Base-by-base conservation (phyloP, 768 basidiomycete genomes). In the Pleurotus tuber-regium region DNA sequence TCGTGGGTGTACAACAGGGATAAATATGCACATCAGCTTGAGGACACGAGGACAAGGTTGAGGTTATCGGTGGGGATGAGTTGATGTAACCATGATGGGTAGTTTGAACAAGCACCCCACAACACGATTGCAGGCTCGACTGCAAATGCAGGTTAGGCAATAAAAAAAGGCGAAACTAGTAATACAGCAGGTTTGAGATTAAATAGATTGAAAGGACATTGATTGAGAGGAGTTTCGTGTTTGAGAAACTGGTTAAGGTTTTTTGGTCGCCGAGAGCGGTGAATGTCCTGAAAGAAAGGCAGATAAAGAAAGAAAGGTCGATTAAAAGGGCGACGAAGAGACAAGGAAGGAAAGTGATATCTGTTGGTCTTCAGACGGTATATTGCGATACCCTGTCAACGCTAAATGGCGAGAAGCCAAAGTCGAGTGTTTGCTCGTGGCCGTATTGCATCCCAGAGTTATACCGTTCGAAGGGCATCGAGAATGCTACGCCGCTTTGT, bases 361-460 rank as follows among this genome's bases (percentile, higher is more conserved):
- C 18, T 48, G 30, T 33, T 21, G 30, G 30, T n/a, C 16, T 48
- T 48, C 19, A 48, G 30, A 35, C 21, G 46, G 46, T 48, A 30
- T 48, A 48, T 48, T 48, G 46, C 46, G 46, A n/a, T 48, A 48
- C 46, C n/a, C 25, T 36, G 46, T 35, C 46, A 18, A 42, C 41
- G 41, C 41, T 25, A n/a, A 48, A 48, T 26, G 46, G 23, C n/a
- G 35, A 16, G 4, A 16, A 38, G 10, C 25, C 25, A 21, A 48
- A 48, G 46, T 48, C 26, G 28, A 47, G 26, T 28, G 30, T 16
- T 33, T 47, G 44, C 8, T 47, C 46, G 23, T 33, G 35, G 12
- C 43, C 26, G 26, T 46, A 46, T 7, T 25, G 24, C 14, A 40
- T 9, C 14, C 9, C 11, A 21, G 43, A 26, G 18, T 30, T 46